Base-by-base conservation (phyloP, 345 rosid genomes). In the Crucihimalaya himalaica region DNA sequence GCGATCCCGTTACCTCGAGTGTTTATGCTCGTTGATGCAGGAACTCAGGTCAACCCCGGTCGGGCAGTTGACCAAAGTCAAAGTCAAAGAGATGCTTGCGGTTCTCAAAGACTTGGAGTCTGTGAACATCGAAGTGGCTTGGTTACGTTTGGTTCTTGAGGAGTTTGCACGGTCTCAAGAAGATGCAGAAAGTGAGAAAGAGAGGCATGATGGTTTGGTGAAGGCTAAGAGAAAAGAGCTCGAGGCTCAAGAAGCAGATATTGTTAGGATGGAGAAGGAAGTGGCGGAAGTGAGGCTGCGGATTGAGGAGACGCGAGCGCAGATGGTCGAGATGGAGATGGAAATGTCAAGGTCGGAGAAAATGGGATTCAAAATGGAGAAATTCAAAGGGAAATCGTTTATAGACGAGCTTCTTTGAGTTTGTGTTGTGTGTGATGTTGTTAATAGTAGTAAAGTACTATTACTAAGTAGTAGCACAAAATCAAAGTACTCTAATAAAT, bases 71-170 rank as follows among this genome's bases (percentile, higher is more conserved):
- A 89, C 87, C 20, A 88, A 82, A 71, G 57, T 86, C 40, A 89
- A 88, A 74, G 78, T 89, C 27, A 87, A 71, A 70, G 97, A 92
- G 76, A 81, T 86, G 85, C 37, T 86, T 10, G 88, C 92, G 4
- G 87, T 92, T 64, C 82, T 92, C 40, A 89, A 84, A 70, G 97
- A 92, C 48, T 83, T 92, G 28, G 96, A 92, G 76, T 81, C 89
- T 16, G 87, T 87, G 10, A 84, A 77, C 74, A 85, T 92, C n/a
- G 76, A 84, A 13, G 88, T 89, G 0, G 73, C 46, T 12, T 92
- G 97, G 97, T 75, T 92, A 54, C 88, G 81, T 3, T 56, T 37
- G 15, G 48, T 84, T 56, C 89, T 92, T 34, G 73, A 81, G 10
- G 93, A 89, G 75, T 80, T 89, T 58, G 77, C 73, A 2, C 47